Conservation (phyloP, 2,329 filamentous ascomycete species). For the Paraconiothyrium sp. region DNA sequence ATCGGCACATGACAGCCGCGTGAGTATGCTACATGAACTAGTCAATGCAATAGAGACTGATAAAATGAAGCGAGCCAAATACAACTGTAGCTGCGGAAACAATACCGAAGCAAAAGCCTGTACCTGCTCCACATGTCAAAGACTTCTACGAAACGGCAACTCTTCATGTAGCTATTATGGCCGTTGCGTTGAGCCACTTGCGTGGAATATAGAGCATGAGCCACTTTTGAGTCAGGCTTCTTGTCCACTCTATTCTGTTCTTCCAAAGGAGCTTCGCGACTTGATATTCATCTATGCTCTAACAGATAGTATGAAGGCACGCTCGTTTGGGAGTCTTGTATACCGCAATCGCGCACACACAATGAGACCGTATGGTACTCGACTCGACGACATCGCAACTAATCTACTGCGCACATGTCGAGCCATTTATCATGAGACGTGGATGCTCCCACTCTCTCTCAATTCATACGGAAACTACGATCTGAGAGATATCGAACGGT, state of each 20-base stretch:
- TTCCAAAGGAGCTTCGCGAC: conserved; percentile 1
- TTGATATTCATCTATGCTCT: background rate
- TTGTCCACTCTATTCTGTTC: background rate
- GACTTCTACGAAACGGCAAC: conserved; percentile 7
- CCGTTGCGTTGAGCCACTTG: conserved; percentile 40
- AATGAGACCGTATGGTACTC: background rate
- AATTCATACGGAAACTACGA: background rate
- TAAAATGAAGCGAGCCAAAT: conserved; percentile 16
- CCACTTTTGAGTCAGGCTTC: background rate
- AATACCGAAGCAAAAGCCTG: conserved; percentile 7
- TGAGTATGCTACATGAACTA: background rate
- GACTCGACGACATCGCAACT: background rate
- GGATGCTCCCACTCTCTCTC: conserved; percentile 1
- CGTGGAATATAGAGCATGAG: background rate
- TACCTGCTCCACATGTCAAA: conserved; percentile 14
- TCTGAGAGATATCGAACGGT: background rate
- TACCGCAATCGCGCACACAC: background rate
- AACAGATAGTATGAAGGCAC: background rate
- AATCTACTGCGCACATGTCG: conserved; percentile 3
- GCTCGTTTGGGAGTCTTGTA: background rate
- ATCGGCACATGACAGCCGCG: background rate
- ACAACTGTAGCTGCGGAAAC: conserved; percentile 20
- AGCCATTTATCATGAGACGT: background rate
- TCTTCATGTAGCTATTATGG: conserved; percentile 18
- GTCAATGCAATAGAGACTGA: conserved; percentile 2